Evolutionary conservation across 2,329 filamentous ascomycete species (phyloP).

Genomic region (Aureobasidium sp.): DNA sequence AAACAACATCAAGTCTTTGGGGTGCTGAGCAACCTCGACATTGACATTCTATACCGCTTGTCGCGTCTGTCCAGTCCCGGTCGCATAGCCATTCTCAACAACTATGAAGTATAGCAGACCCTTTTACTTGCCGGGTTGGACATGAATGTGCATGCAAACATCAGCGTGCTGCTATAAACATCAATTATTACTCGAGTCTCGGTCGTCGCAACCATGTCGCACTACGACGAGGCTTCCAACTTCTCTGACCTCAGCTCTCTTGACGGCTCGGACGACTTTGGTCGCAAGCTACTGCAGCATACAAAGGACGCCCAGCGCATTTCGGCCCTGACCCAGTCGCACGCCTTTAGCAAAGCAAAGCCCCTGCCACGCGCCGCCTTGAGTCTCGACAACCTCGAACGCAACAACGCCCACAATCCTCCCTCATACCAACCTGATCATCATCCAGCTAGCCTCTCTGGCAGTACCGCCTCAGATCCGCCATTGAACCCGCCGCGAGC

Average conservation of each 20-base stretch:
- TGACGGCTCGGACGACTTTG: constrained; percentile 43
- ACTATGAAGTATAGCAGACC: not conserved
- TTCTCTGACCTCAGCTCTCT: constrained; percentile 32
- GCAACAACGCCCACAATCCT: constrained; percentile 20
- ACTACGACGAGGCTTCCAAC: constrained; percentile 22
- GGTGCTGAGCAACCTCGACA: not conserved
- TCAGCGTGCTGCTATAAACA: not conserved
- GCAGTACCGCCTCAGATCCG: constrained; percentile 36
- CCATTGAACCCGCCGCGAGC: constrained; percentile 38
- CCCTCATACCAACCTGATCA: not conserved
- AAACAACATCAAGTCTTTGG: not conserved
- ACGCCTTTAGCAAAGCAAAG: constrained; percentile 39
- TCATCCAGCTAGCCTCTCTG: constrained; percentile 22
- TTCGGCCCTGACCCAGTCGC: constrained; percentile 19
- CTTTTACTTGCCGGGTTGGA: not conserved
- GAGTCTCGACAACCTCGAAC: constrained; percentile 38
- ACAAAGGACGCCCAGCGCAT: constrained; percentile 35
- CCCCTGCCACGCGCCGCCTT: constrained; percentile 34
- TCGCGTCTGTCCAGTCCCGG: not conserved
- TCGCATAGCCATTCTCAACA: not conserved
- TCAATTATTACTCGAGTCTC: not conserved
- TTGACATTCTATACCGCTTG: not conserved
- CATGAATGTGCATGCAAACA: not conserved
- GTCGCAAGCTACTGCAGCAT: constrained; percentile 38
- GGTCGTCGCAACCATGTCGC: constrained; percentile 1